Evolutionary conservation across 768 basidiomycete genomes (phyloP).

Genomic region (Paxillus involutus): DNA sequence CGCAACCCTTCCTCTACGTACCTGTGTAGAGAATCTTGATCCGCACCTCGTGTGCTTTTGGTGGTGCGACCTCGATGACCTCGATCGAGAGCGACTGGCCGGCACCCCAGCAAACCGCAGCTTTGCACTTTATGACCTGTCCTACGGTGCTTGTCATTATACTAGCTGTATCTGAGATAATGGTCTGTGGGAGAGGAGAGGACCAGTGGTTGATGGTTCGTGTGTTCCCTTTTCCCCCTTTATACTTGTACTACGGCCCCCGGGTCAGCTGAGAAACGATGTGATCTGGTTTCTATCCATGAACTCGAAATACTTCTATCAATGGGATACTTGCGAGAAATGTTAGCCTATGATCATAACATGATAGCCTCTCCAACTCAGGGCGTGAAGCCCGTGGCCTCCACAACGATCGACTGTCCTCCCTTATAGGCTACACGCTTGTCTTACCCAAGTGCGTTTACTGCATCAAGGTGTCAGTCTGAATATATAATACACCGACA

Average conservation of each 20-base stretch:
- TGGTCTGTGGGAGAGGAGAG: slow-evolving; percentile 15
- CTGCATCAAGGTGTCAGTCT: not conserved
- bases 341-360: not conserved
- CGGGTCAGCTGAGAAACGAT: not conserved
- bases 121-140: slow-evolving; percentile 82
- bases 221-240: not conserved
- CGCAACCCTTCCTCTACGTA: slow-evolving; percentile 26
- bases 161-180: slow-evolving; percentile 10
- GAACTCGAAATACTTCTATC: too few relatives aligned
- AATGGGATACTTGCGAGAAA: not conserved
- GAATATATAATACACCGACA: not conserved
- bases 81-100: slow-evolving; percentile 85
- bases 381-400: too few relatives aligned
- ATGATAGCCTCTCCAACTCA: too few relatives aligned
- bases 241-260: not conserved
- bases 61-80: slow-evolving; percentile 92
- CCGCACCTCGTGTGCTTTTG: slow-evolving; percentile 86
- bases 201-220: slow-evolving; percentile 7
- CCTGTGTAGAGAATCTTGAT: slow-evolving; percentile 93
- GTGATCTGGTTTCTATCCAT: slow-evolving; percentile 2
- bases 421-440: too few relatives aligned
- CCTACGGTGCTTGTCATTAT: slow-evolving; percentile 76
- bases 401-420: too few relatives aligned
- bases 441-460: too few relatives aligned
- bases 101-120: slow-evolving; percentile 94